Conservation (phyloP, 495 filamentous ascomycete genomes). For the Lepraria neglecta region DNA sequence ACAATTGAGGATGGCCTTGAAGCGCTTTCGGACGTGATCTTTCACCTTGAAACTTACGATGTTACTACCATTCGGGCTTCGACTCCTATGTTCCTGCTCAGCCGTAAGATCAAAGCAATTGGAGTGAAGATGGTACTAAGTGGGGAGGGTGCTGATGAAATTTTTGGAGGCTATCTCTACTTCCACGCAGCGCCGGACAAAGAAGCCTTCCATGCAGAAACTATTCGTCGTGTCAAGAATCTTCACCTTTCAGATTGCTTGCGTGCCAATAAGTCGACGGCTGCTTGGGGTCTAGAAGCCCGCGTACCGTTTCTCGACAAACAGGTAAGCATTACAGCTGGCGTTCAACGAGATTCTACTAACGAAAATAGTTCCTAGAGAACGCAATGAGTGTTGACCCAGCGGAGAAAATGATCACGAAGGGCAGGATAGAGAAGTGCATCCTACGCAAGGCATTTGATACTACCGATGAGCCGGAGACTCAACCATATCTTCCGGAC, state of each 20-base stretch:
- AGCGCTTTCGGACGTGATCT: conserved; percentile 93
- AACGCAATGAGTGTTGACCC: conserved; percentile 88
- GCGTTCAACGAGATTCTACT: background rate
- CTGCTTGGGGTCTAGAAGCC: conserved; percentile 97
- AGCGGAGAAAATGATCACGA: conserved; percentile 86
- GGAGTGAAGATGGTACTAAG: conserved; percentile 99
- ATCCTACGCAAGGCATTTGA: conserved; percentile 96
- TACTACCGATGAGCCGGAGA: conserved; percentile 72
- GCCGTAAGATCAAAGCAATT: conserved; percentile 97
- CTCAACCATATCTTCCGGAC: conserved; percentile 79
- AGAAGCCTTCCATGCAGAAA: conserved; percentile 89
- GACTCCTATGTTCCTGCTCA: conserved; percentile 96
- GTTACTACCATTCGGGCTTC: conserved; percentile 98
- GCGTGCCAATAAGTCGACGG: conserved; percentile 96
- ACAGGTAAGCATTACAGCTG: conserved; percentile 41
- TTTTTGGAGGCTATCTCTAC: conserved; percentile 97
- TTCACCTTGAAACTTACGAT: conserved; percentile 94
- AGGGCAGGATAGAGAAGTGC: conserved; percentile 91
- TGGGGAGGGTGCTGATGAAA: conserved; percentile 94
- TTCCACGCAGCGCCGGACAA: conserved; percentile 91
- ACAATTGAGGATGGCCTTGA: conserved; percentile 94
- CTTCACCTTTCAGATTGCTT: conserved; percentile 92
- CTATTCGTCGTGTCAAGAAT: conserved; percentile 86
- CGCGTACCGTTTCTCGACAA: conserved; percentile 98
- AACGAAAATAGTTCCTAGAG: conserved; percentile 71